phyloP scores from a whole-genome alignment of 2,329 filamentous ascomycete genomes.

The Neoscytalidium dimidiatum region DNA sequence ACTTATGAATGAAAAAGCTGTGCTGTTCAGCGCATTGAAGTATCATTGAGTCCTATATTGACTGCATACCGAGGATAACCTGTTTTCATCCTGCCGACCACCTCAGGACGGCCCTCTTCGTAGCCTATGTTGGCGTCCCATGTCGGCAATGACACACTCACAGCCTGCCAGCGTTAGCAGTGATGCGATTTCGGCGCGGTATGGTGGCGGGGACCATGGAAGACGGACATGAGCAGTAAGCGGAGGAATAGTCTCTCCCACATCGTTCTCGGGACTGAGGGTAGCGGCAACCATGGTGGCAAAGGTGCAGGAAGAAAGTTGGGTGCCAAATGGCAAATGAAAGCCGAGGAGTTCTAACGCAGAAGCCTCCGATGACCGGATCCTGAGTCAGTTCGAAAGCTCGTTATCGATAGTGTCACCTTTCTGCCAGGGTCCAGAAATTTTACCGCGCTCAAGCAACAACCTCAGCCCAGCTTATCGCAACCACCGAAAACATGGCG shows the following conservation, averaged over 20 bases:
- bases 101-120: conserved; percentile 87
- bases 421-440: conserved; percentile 9
- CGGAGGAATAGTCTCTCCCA: conserved; percentile 41
- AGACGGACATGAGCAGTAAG: conserved; percentile 43
- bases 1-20: conserved; percentile 89
- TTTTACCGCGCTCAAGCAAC: conserved; percentile 11
- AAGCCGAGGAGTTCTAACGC: conserved; percentile 13
- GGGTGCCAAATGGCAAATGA: conserved; percentile 4
- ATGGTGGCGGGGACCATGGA: background rate
- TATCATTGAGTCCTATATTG: background rate
- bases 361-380: conserved; percentile 18
- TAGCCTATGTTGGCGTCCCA: conserved; percentile 92
- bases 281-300: conserved; percentile 29
- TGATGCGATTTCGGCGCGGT: background rate
- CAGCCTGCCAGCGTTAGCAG: conserved; percentile 62
- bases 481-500: conserved; percentile 29
- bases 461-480: background rate
- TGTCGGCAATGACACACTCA: conserved; percentile 93
- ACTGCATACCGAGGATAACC: conserved; percentile 79
- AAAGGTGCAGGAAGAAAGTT: background rate
- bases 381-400: conserved; percentile 2
- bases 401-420: conserved; percentile 19
- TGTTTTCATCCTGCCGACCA: conserved; percentile 80
- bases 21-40: background rate
- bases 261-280: conserved; percentile 32